These are phyloP conservation scores for Ogataea wickerhamii DNA, from an alignment of 805 yeast genomes.

Conservation along the genomic window DNA sequence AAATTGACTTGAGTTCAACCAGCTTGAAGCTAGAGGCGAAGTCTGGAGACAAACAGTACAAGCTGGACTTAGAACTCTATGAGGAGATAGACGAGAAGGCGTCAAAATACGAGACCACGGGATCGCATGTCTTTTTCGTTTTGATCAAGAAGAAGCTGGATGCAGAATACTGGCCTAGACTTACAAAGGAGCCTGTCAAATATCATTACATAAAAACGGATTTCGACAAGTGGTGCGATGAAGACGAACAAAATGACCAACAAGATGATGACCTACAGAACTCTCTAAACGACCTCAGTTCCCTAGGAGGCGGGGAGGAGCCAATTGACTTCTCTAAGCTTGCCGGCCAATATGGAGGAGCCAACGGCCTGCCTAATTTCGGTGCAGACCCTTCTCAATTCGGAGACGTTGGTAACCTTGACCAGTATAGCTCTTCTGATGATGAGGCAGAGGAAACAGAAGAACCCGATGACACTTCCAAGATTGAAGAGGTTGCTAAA, in stretches of 20 bases:
- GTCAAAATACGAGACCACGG: slow-evolving; percentile 55
- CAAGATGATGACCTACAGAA: slow-evolving; percentile 38
- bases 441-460: slow-evolving; percentile 21
- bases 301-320: slow-evolving; percentile 22
- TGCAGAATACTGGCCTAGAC: slow-evolving; percentile 92
- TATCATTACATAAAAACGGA: slow-evolving; percentile 85
- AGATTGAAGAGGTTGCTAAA: background rate
- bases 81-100: slow-evolving; percentile 67
- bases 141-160: slow-evolving; percentile 65
- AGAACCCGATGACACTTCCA: slow-evolving; percentile 4
- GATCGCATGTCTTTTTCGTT: slow-evolving; percentile 60
- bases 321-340: slow-evolving; percentile 28
- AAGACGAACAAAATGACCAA: slow-evolving; percentile 88
- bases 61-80: slow-evolving; percentile 68
- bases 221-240: slow-evolving; percentile 97
- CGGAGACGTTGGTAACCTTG: slow-evolving; percentile 24
- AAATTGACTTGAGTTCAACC: slow-evolving; percentile 57
- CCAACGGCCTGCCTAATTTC: slow-evolving; percentile 52
- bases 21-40: slow-evolving; percentile 49
- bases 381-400: slow-evolving; percentile 22
- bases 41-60: slow-evolving; percentile 53
- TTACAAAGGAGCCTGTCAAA: slow-evolving; percentile 81
- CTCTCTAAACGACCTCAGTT: slow-evolving; percentile 20
- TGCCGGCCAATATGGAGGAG: slow-evolving; percentile 31
- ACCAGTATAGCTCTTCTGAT: slow-evolving; percentile 29